Conservation (phyloP, 345 rosid species). For the Heritiera fomes region DNA sequence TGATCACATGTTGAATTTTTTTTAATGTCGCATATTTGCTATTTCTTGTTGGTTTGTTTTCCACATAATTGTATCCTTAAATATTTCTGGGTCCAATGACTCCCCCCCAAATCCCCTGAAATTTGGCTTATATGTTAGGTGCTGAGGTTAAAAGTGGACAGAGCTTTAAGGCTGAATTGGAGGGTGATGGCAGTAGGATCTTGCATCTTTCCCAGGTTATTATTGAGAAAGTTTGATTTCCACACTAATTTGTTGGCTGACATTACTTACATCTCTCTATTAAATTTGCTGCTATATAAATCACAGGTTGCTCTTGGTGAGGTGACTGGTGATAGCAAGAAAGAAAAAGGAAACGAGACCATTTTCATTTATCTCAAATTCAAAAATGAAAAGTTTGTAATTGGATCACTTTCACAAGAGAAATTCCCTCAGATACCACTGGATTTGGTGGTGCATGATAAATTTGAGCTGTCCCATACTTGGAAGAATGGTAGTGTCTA, state of each 20-base stretch:
- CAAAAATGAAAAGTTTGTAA: constrained; percentile 47
- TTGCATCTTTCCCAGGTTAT: constrained; percentile 70
- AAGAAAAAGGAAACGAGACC: constrained; percentile 43
- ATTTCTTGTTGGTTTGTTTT: not conserved
- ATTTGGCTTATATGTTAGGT: constrained; percentile 39
- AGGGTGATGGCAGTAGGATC: constrained; percentile 19
- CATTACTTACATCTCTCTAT: not conserved
- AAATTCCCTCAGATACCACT: constrained; percentile 59
- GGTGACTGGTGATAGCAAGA: constrained; percentile 55
- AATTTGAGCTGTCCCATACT: constrained; percentile 65
- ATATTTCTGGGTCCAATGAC: not conserved
- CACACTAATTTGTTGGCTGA: not conserved
- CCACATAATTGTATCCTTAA: not conserved
- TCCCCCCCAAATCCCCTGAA: too few species aligned
- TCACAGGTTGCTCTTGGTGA: constrained; percentile 64
- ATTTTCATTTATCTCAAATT: constrained; percentile 40
- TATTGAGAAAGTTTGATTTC: not conserved
- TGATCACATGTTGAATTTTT: not conserved
- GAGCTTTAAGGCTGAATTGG: constrained; percentile 35
- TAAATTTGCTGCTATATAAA: constrained; percentile 2
- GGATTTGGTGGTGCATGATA: constrained; percentile 58
- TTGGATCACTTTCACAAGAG: constrained; percentile 64
- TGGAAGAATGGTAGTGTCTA: constrained; percentile 69
- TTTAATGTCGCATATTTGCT: not conserved
- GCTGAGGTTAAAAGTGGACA: constrained; percentile 60